These are phyloP conservation scores for Persicaria maculosa DNA, from an alignment of 148 eudicot genomes.

Conservation along the genomic window DNA sequence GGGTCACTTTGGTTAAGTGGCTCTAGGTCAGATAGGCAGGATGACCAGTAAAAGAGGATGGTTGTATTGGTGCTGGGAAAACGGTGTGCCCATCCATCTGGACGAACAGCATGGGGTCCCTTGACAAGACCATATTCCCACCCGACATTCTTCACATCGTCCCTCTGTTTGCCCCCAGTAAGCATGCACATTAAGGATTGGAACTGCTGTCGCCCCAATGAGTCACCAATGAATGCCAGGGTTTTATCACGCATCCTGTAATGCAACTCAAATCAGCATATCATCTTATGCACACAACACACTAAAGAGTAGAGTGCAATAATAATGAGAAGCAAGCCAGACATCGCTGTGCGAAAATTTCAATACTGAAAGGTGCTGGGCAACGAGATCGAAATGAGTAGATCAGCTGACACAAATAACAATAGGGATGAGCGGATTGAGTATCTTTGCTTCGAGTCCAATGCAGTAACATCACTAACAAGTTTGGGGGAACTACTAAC, in stretches of 20 bases:
- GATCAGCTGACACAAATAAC: too few species aligned
- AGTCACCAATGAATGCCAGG: conserved; percentile 88
- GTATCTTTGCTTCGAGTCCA: too few species aligned
- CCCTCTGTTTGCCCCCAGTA: conserved; percentile 60
- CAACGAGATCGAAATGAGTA: too few species aligned
- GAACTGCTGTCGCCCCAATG: conserved; percentile 84
- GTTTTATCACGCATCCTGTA: conserved; percentile 89
- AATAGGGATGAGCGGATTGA: too few species aligned
- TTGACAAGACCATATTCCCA: conserved; percentile 78
- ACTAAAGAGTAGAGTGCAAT: neutral
- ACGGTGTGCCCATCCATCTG: conserved; percentile 96
- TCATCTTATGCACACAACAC: neutral
- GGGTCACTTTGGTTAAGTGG: conserved; percentile 35
- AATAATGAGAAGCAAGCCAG: neutral
- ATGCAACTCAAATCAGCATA: conserved; percentile 13
- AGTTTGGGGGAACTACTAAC: neutral
- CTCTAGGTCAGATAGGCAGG: conserved; percentile 76
- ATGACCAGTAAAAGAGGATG: conserved; percentile 93
- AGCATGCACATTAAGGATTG: conserved; percentile 94
- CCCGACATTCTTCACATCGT: conserved; percentile 65
- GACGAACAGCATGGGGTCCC: conserved; percentile 51
- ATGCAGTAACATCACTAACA: neutral
- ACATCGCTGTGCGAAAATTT: too few species aligned
- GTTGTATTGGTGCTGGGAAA: conserved; percentile 77
- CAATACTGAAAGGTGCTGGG: too few species aligned